Evolutionary conservation across 2,329 filamentous ascomycete species (phyloP).

Genomic region (Onygenales sp.): DNA sequence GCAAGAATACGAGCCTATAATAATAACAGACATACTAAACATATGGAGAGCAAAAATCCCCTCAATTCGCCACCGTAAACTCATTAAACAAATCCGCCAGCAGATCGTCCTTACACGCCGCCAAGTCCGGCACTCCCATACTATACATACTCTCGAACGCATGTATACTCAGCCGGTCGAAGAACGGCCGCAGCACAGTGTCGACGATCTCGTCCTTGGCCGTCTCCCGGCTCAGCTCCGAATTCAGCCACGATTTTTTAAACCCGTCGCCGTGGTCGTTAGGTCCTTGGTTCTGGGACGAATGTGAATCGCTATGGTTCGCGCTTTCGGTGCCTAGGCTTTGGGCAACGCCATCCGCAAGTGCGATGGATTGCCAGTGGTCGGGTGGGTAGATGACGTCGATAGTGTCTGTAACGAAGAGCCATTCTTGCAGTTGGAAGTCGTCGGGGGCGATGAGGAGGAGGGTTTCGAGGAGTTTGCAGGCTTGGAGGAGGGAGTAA

Average conservation of each 20-base stretch:
- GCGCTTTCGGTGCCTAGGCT: constrained; percentile 48
- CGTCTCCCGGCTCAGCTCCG: constrained; percentile 43
- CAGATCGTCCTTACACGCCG: constrained; percentile 54
- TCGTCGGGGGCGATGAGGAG: constrained; percentile 82
- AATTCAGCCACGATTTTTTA: constrained; percentile 34
- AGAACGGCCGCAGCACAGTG: constrained; percentile 75
- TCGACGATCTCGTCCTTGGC: constrained; percentile 56
- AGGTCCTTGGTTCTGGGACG: background rate
- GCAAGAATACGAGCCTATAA: background rate
- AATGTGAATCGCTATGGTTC: background rate
- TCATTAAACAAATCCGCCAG: constrained; percentile 74
- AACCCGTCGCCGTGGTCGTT: constrained; percentile 16
- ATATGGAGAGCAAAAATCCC: background rate
- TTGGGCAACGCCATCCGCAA: constrained; percentile 78
- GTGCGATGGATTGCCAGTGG: constrained; percentile 58
- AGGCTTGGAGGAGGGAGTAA: constrained; percentile 72
- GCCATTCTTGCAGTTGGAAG: constrained; percentile 96
- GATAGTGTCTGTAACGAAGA: constrained; percentile 93
- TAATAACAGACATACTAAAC: background rate
- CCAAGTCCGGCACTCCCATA: constrained; percentile 61
- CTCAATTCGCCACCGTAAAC: constrained; percentile 42
- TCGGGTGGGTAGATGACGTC: constrained; percentile 82
- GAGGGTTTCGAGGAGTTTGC: constrained; percentile 85
- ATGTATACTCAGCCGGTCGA: constrained; percentile 83
- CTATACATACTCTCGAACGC: constrained; percentile 89